Base-by-base conservation (phyloP, 805 yeast genomes). In the Hagleromyces aurorensis region DNA sequence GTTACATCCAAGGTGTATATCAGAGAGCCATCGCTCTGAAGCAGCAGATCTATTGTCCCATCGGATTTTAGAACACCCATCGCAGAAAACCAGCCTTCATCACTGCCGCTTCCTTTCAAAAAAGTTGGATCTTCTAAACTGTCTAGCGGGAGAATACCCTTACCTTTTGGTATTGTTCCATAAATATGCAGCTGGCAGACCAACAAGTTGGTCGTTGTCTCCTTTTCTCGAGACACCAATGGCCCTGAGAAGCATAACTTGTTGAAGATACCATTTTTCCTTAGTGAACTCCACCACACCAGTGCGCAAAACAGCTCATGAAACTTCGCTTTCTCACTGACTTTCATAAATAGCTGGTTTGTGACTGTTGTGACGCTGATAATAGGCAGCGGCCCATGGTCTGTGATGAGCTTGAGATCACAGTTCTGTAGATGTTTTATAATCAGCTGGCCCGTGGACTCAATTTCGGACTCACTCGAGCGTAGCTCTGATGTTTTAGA, bases 11-110 rank as follows among this genome's bases (percentile, higher is more conserved):
- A 53, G 2, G 81, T 64, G 50, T 73, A 77, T 3, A 79, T 47
- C 9, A 70, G 44, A 1, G 75, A 60, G 1, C 86, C 84, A 55
- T 79, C 86, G 30, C 64, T 63, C 48, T 78, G 84, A 19, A 71
- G 58, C 11, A 78, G 56, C 27, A 81, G 52, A 39, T 79, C 73
- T 18, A 81, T 55, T 4, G 59, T 47, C 3, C 91, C 91, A 44
- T 75, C 65, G 1, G 79, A 69, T 46, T 71, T 72, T 23, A 81
- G 48, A 11, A 74, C 78, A 0, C 82, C 86, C 78, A 75, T 77
- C 1, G 81, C 72, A 30, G 64, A 67, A 46, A 78, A 78, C 89
- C 89, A 81, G 4, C 75, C 75, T 45, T 74, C 82, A 13, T 57
- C 50, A 0, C 24, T 29, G 16, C 34, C 47, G n/a, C 40, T 28